Conservation (phyloP, 2,329 filamentous ascomycete species). For the Diaporthe citrichinensis region DNA sequence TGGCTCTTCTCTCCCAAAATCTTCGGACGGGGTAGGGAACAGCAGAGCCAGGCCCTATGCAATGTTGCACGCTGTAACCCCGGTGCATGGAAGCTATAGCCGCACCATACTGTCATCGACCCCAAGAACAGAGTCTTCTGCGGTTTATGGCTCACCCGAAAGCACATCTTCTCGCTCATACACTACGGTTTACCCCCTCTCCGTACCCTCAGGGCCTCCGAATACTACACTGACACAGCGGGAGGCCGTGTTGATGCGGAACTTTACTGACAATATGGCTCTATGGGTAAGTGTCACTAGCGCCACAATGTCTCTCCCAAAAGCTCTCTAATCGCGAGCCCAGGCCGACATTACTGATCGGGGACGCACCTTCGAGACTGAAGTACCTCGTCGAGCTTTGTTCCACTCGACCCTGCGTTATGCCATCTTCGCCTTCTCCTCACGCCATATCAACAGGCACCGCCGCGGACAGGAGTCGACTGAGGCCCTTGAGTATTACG, state of each 20-base stretch:
- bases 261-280: constrained; percentile 13
- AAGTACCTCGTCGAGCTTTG: constrained; percentile 5
- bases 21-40: background rate
- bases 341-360: constrained; percentile 12
- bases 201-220: too few relatives aligned
- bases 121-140: background rate
- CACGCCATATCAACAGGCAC: constrained; percentile 11
- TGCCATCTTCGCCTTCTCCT: constrained; percentile 15
- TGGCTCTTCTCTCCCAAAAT: background rate
- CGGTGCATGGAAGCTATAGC: background rate
- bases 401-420: background rate
- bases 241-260: constrained; percentile 15
- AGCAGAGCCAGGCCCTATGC: background rate
- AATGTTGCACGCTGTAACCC: background rate
- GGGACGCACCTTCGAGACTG: constrained; percentile 1
- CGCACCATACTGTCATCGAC: background rate
- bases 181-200: background rate
- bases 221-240: background rate
- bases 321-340: background rate
- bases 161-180: constrained; percentile 14
- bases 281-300: background rate
- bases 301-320: background rate
- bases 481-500: constrained; percentile 29
- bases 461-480: background rate
- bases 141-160: background rate